A percentile compares a stretch with the other conserved stretches of the same genome.
These are phyloP conservation scores for Dactylella cylindrospora DNA, from an alignment of 2,329 filamentous ascomycete species.

Conservation along the genomic window DNA sequence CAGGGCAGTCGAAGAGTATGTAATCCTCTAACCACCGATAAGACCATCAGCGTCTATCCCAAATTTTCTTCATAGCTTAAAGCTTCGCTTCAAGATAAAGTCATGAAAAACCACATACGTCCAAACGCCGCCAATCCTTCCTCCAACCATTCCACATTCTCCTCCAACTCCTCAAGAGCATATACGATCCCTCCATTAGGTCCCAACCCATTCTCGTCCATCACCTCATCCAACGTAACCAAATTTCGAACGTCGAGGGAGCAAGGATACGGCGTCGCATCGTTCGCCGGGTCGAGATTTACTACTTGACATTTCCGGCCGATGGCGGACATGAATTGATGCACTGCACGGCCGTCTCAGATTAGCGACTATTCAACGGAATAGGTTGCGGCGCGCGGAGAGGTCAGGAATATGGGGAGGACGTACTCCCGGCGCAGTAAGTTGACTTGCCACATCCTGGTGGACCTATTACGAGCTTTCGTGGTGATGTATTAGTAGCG, in stretches of 20 bases:
- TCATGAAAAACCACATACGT: constrained; percentile 52
- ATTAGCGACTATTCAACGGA: not conserved
- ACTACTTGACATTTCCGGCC: constrained; percentile 91
- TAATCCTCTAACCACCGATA: constrained; percentile 68
- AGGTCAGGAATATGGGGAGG: not conserved
- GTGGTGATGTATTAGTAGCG: constrained; percentile 50
- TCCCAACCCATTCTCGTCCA: constrained; percentile 84
- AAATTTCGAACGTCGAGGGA: constrained; percentile 88
- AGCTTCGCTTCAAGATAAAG: not conserved
- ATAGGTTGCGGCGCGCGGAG: not conserved
- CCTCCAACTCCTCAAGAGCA: constrained; percentile 89
- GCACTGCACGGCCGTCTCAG: constrained; percentile 61
- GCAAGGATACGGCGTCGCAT: constrained; percentile 82
- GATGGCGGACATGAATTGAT: constrained; percentile 95
- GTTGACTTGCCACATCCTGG: constrained; percentile 96
- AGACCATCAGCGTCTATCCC: not conserved
- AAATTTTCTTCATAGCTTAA: not conserved
- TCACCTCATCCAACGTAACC: constrained; percentile 89
- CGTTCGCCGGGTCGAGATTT: constrained; percentile 96
- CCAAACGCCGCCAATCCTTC: constrained; percentile 74
- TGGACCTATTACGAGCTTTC: constrained; percentile 86
- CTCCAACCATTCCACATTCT: constrained; percentile 91
- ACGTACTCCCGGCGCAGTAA: constrained; percentile 88
- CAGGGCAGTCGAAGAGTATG: constrained; percentile 91
- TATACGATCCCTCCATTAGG: constrained; percentile 92